phyloP scores from a whole-genome alignment of 139 green algal genomes.

The Picochlorum costavermella region DNA sequence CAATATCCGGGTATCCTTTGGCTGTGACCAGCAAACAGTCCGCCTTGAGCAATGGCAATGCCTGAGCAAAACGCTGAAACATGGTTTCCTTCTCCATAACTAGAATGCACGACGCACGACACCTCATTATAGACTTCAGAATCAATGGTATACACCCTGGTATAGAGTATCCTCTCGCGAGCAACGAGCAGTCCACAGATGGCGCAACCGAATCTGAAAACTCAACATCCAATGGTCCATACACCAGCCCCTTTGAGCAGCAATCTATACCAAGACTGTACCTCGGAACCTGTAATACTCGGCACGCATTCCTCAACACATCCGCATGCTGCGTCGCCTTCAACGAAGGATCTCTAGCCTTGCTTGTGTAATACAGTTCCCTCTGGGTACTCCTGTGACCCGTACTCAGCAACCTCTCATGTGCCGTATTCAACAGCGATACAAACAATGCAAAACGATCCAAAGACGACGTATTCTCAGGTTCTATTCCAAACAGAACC shows the following conservation, averaged over 20 bases:
- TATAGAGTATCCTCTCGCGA: constrained; percentile 23
- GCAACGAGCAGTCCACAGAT: constrained; percentile 2
- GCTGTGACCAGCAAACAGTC: constrained; percentile 66
- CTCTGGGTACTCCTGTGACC: constrained; percentile 46
- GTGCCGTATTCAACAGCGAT: constrained; percentile 39
- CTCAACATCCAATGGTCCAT: constrained; percentile 41
- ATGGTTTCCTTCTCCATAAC: constrained; percentile 80
- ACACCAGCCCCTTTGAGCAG: constrained; percentile 51
- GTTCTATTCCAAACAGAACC: too few relatives aligned
- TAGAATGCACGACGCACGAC: constrained; percentile 37
- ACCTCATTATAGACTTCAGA: constrained; percentile 29
- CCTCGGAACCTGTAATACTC: constrained; percentile 52
- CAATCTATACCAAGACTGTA: constrained; percentile 49
- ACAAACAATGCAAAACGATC: constrained; percentile 34
- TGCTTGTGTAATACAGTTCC: constrained; percentile 64
- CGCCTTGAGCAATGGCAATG: constrained; percentile 41
- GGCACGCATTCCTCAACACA: constrained; percentile 50
- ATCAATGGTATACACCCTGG: constrained; percentile 47
- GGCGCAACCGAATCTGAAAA: not conserved
- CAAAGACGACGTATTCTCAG: too few relatives aligned
- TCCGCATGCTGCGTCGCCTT: constrained; percentile 28
- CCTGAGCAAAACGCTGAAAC: constrained; percentile 41
- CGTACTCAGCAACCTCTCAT: constrained; percentile 38
- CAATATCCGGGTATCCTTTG: constrained; percentile 75
- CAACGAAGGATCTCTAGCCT: constrained; percentile 16